Base-by-base conservation (phyloP, 2,329 filamentous ascomycete species). In the Trichoderma gracile region DNA sequence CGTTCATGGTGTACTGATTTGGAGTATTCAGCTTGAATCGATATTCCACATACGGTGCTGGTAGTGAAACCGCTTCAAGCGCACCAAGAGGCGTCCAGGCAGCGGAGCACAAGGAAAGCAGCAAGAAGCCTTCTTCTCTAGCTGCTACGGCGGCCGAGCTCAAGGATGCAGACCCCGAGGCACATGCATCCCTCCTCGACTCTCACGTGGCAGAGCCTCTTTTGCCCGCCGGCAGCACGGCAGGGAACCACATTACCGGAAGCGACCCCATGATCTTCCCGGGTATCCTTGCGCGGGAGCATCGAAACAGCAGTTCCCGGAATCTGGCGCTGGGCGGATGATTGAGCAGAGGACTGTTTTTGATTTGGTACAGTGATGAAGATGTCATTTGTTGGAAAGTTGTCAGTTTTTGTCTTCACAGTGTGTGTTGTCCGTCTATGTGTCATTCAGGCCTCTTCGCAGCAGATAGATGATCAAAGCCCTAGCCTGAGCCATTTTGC, bases 251-350 rank as follows among this genome's bases (percentile, higher is more conserved):
- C 68, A 72, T 86, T 12, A 84, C 81, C 14, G 85, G 82, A 3
- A 82, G 79, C 55, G 89, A 92, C 73, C 90, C 89, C 12, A 84
- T 82, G 67, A 86, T 92, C 67, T 90, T 92, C 68, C 90, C 90
- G 0, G 90, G 90, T 0, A 83, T 93, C 38, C 82, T 92, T 50
- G 80, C 81, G 17, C 77, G 82, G 62, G 80, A 80, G 33, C 75
- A 71, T 50, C 77, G 81, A 58, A 80, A 74, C 57, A 78, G 77
- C 49, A 83, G 82, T 61, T 69, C 72, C 33, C 71, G 75, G 33
- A 76, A 72, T 64, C 46, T 77, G 19, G 61, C 67, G 12, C 70
- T 73, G 25, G 15, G 46, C 5, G 21, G 56, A 43, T 42, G 38
- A 43, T 17, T n/a, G 46, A 46, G 23, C 25, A 45, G 30, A 45